Evolutionary conservation across 148 eudicot species (phyloP).

Genomic region (Polygonum maritimum): DNA sequence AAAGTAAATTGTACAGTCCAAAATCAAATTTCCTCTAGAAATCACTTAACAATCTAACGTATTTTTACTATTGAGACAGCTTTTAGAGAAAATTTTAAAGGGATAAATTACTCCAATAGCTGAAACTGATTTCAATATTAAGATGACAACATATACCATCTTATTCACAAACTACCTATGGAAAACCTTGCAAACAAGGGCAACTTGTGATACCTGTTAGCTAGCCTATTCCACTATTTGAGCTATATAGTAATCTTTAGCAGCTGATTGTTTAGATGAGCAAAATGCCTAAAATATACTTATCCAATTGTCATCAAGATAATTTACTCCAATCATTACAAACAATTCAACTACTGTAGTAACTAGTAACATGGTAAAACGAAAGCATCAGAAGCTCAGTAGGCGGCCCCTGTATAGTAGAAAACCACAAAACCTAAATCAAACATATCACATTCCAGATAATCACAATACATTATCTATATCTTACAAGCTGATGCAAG

Average conservation of each 20-base stretch:
- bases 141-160: background rate
- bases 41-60: background rate
- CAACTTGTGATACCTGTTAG: background rate
- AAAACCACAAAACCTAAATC: background rate
- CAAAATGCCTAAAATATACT: background rate
- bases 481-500: background rate
- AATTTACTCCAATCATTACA: background rate
- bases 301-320: background rate
- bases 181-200: background rate
- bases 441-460: background rate
- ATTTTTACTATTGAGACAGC: background rate
- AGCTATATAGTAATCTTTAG: background rate
- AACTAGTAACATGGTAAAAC: no score
- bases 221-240: no score
- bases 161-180: background rate
- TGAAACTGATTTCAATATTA: background rate
- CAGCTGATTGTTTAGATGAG: background rate
- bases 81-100: background rate
- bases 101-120: background rate
- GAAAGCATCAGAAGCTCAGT: background rate
- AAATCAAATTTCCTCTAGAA: background rate
- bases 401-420: background rate
- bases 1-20: background rate
- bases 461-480: background rate
- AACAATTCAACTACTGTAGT: background rate